Percentiles rank a stretch among this genome's conserved stretches.
Evolutionary conservation across 345 rosid genomes (phyloP).

Genomic region (Citrus trifoliata): DNA sequence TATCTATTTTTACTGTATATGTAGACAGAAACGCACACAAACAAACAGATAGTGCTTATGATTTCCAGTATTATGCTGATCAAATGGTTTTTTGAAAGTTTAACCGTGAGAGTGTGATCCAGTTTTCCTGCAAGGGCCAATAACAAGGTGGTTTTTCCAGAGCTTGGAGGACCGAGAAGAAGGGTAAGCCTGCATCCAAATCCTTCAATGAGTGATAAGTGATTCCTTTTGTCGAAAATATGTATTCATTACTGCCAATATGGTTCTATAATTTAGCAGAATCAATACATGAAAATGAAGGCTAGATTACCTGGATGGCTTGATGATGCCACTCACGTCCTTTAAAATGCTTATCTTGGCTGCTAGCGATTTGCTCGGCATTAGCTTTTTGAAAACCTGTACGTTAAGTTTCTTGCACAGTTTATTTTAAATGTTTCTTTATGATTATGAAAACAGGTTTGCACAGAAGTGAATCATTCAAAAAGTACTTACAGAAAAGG

Average conservation of each 20-base stretch:
- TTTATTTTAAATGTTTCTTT: not conserved
- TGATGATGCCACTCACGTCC: constrained; percentile 57
- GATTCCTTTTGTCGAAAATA: not conserved
- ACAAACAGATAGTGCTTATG: not conserved
- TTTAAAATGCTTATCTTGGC: constrained; percentile 50
- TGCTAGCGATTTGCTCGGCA: constrained; percentile 12
- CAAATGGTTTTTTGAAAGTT: not conserved
- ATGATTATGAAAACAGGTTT: not conserved
- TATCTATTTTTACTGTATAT: not conserved
- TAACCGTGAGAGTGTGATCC: constrained; percentile 45
- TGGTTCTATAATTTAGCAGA: not conserved
- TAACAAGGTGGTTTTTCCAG: constrained; percentile 60
- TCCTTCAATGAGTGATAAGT: not conserved
- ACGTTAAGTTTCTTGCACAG: not conserved
- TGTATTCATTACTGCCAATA: not conserved
- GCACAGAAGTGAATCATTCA: not conserved
- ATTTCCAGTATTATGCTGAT: not conserved
- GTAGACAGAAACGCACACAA: not conserved
- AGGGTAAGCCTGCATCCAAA: constrained; percentile 42
- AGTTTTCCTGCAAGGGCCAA: constrained; percentile 59
- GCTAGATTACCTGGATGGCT: constrained; percentile 44
- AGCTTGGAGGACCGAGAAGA: constrained; percentile 67
- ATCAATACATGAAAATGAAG: not conserved
- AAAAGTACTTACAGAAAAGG: constrained; percentile 18
- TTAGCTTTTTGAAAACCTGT: constrained; percentile 14